Conservation (phyloP, 2,329 filamentous ascomycete species). For the Neophaeococcomyces aloes region DNA sequence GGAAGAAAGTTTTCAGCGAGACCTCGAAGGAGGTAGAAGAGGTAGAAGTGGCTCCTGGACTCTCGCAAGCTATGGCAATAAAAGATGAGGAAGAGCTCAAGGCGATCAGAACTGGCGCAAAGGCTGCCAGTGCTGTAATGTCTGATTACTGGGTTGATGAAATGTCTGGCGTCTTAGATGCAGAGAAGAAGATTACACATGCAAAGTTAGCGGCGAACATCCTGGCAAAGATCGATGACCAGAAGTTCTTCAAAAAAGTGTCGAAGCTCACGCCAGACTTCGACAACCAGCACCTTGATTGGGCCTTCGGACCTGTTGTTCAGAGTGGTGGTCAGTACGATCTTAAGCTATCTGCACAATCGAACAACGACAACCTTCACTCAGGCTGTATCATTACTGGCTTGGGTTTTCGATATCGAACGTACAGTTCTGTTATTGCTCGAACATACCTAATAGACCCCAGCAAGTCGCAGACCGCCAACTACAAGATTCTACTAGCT, state of each 20-base stretch:
- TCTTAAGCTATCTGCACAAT: conserved; percentile 64
- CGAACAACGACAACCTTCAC: conserved; percentile 69
- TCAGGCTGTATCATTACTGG: conserved; percentile 88
- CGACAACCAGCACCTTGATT: conserved; percentile 80
- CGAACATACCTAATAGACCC: conserved; percentile 95
- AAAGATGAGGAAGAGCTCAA: conserved; percentile 95
- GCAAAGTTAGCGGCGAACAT: conserved; percentile 76
- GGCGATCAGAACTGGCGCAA: conserved; percentile 85
- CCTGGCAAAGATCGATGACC: conserved; percentile 80
- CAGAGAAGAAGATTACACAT: conserved; percentile 95
- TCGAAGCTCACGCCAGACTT: conserved; percentile 77
- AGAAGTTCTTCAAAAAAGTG: conserved; percentile 81
- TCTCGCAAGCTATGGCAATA: conserved; percentile 79
- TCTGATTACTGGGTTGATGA: conserved; percentile 95
- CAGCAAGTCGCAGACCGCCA: conserved; percentile 87
- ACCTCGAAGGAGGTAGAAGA: conserved; percentile 79
- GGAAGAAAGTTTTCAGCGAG: conserved; percentile 72
- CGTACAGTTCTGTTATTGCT: conserved; percentile 84
- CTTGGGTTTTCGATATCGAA: conserved; percentile 87
- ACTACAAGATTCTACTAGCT: conserved; percentile 77
- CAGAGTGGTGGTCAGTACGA: conserved; percentile 97
- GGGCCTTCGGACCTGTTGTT: conserved; percentile 80
- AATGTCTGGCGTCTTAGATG: conserved; percentile 91
- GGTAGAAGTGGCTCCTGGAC: conserved; percentile 70
- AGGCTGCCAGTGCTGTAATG: conserved; percentile 89